Evolutionary conservation across 805 yeast genomes (phyloP).

Genomic region (Helenozyma rhizophorensis): DNA sequence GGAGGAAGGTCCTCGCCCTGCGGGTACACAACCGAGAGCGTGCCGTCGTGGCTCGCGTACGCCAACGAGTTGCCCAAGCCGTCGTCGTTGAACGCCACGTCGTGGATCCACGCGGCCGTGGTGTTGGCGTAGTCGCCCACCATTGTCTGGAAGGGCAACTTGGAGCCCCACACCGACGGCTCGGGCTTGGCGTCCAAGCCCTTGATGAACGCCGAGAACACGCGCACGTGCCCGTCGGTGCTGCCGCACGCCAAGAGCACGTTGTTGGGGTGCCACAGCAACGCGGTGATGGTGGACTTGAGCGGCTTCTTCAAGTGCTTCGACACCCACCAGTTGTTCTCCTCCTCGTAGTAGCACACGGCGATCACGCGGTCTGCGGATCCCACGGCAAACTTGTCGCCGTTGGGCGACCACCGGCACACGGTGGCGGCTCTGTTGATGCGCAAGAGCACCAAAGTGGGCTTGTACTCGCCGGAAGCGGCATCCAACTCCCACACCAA

Average conservation of each 20-base stretch:
- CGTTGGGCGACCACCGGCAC: constrained; percentile 93
- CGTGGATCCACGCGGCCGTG: constrained; percentile 90
- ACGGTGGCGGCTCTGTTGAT: constrained; percentile 94
- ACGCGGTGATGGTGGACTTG: constrained; percentile 74
- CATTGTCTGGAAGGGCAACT: constrained; percentile 89
- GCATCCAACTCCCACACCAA: constrained; percentile 83
- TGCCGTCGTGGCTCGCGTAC: constrained; percentile 81
- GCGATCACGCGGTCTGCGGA: constrained; percentile 93
- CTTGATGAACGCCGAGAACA: constrained; percentile 84
- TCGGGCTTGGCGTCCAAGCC: constrained; percentile 81
- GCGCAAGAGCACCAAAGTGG: constrained; percentile 86
- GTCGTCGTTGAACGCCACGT: constrained; percentile 75
- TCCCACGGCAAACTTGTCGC: constrained; percentile 95
- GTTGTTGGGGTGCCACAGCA: constrained; percentile 92
- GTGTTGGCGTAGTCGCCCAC: constrained; percentile 72
- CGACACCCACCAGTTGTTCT: constrained; percentile 99
- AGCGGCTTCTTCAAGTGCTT: constrained; percentile 96
- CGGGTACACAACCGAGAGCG: constrained; percentile 78
- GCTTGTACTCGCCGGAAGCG: constrained; percentile 60
- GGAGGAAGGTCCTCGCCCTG: constrained; percentile 64
- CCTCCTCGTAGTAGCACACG: constrained; percentile 91
- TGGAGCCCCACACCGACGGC: constrained; percentile 87
- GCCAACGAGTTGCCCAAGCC: constrained; percentile 64
- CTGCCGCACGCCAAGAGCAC: constrained; percentile 87
- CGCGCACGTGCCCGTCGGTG: constrained; percentile 88